Evolutionary conservation across 306 rosid genomes (phyloP), one percentile per base, ranked within the genome.

Genomic region (Lupinus albus): DNA sequence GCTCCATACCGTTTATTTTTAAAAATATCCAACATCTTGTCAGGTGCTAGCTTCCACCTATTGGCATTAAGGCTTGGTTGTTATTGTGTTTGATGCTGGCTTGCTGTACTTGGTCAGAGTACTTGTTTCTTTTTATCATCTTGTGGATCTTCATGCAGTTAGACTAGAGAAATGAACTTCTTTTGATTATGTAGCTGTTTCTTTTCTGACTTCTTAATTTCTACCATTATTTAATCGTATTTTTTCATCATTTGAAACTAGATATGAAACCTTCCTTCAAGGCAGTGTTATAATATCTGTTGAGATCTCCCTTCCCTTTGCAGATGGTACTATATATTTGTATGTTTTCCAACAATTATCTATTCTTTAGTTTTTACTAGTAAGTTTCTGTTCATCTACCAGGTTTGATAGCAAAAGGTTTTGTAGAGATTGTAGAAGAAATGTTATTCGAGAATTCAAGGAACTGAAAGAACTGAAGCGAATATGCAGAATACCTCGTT

Each of bases 401-500:
- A 94, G 99, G 91, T 94, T 94, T 83, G 99, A 94, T 70, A 94
- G 97, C 97, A 94, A 94, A 91, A 94, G 99, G 72, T 94, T 94
- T 80, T 94, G 99, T 79, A 78, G 99, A 90, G 97, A 94, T 70
- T 94, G 99, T 84, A 88, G 99, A 82, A 88, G 96, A 79, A 94
- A 94, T 82, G 99, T 94, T 42, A 90, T 94, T 73, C 86, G 99
- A 28, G 97, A 94, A 80, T 94, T 94, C 91, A 94, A 91, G 87
- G 99, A 91, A 76, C 91, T 94, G 20, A 94, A 91, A 79, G 99
- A 94, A 73, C 85, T 88, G 74, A 94, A 88, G 85, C 97, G 99
- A 73, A 75, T 88, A 85, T 82, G 91, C 73, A 86, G 88, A 82
- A 91, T 91, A 71, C 96, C 99, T 65, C 88, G 88, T n/a, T 94